These are phyloP conservation scores for Strobilomyces echinocephalus DNA, from an alignment of 768 basidiomycete genomes.

Conservation along the genomic window DNA sequence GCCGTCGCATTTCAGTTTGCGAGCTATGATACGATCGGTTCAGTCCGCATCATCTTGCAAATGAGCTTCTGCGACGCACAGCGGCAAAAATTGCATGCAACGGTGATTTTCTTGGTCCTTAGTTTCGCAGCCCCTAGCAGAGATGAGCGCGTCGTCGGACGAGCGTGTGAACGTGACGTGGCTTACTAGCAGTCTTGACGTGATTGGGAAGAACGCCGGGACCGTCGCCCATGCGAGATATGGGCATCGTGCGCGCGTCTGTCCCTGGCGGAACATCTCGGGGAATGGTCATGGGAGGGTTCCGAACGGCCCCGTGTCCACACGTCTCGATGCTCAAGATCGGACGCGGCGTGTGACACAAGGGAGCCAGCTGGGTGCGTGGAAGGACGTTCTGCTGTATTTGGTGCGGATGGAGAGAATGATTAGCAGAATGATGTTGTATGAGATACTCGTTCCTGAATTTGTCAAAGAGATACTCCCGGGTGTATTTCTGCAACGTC, in stretches of 20 bases:
- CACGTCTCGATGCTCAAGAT: constrained; percentile 61
- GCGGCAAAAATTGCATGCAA: constrained; percentile 88
- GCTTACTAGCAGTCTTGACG: constrained; percentile 36
- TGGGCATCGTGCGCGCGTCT: constrained; percentile 42
- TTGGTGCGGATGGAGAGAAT: constrained; percentile 41
- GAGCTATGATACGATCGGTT: constrained; percentile 44
- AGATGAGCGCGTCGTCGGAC: constrained; percentile 10
- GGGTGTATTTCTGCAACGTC: constrained; percentile 83
- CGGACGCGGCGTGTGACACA: constrained; percentile 45
- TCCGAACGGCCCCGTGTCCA: constrained; percentile 40
- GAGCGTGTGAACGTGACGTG: constrained; percentile 9
- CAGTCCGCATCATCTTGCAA: constrained; percentile 11
- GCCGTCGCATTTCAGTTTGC: constrained; percentile 87
- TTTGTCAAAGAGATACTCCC: constrained; percentile 77
- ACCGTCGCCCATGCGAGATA: constrained; percentile 41
- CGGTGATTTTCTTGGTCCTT: constrained; percentile 80
- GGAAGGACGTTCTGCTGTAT: constrained; percentile 36
- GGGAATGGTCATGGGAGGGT: constrained; percentile 41
- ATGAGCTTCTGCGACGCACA: constrained; percentile 48
- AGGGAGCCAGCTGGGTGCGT: constrained; percentile 24
- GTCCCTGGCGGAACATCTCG: constrained; percentile 44
- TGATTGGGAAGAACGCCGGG: constrained; percentile 24
- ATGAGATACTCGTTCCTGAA: constrained; percentile 58
- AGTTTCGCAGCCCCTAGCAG: constrained; percentile 54
- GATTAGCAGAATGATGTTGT: constrained; percentile 48